These are phyloP conservation scores for Odontarrhena argentea DNA, from an alignment of 345 rosid species.

Conservation along the genomic window DNA sequence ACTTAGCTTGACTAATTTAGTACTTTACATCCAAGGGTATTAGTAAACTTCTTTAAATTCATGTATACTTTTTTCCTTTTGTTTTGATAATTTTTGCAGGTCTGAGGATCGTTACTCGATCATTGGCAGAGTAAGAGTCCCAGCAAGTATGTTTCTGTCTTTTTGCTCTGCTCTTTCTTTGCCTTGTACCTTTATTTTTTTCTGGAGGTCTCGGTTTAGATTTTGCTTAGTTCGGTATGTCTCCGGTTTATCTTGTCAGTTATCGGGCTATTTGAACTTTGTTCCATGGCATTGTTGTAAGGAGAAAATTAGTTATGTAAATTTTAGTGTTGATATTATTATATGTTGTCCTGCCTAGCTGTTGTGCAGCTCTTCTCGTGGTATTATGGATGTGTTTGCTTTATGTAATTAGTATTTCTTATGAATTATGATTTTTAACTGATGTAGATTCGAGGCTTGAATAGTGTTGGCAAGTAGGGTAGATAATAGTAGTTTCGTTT, in stretches of 20 bases:
- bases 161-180: not conserved
- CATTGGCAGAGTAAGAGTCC: conserved; percentile 79
- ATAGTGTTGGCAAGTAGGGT: not conserved
- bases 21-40: not conserved
- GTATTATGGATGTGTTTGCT: not conserved
- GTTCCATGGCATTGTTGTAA: not conserved
- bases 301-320: not conserved
- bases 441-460: not conserved
- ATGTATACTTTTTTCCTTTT: not conserved
- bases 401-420: not conserved
- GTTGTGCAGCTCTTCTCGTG: not conserved
- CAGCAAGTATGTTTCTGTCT: conserved; percentile 49
- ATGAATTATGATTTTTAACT: not conserved
- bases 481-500: not conserved
- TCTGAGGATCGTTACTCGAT: conserved; percentile 67
- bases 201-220: not conserved
- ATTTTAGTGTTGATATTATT: conserved; percentile 2
- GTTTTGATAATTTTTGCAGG: conserved; percentile 45
- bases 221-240: not conserved
- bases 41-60: not conserved
- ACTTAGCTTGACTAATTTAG: conserved; percentile 6
- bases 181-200: too few relatives aligned
- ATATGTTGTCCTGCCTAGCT: not conserved
- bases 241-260: not conserved
- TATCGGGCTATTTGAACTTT: not conserved